A percentile compares a stretch with the other conserved stretches of the same genome.
Conservation (phyloP, 108 stramenopile genomes). For the Skeletonema menzelii region DNA sequence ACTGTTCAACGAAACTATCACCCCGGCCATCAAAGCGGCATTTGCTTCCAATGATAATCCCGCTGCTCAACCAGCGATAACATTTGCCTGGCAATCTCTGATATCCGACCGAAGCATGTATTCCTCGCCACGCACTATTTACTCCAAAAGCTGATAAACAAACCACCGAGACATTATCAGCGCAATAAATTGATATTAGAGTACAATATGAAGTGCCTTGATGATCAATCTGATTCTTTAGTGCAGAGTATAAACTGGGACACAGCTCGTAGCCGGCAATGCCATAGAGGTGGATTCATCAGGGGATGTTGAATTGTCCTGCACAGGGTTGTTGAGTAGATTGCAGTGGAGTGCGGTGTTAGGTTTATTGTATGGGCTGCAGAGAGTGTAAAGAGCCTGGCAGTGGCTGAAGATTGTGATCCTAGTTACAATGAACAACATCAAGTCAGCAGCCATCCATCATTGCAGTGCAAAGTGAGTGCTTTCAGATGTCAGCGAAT, state of each 20-base stretch:
- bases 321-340: conserved; percentile 8
- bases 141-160: conserved; percentile 24
- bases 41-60: background rate
- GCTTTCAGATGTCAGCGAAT: no score
- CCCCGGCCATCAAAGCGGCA: conserved; percentile 18
- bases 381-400: conserved; percentile 15
- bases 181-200: conserved; percentile 33
- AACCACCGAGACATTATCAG: conserved; percentile 13
- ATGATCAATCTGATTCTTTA: conserved; percentile 31
- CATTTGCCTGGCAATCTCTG: conserved; percentile 28
- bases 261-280: conserved; percentile 20
- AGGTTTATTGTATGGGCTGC: conserved; percentile 6
- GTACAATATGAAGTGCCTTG: conserved; percentile 41
- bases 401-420: conserved; percentile 6
- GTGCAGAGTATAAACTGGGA: conserved; percentile 40
- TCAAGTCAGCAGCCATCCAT: background rate
- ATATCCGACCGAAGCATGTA: conserved; percentile 23
- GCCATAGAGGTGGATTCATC: conserved; percentile 11
- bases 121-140: conserved; percentile 28
- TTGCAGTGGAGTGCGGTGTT: conserved; percentile 11
- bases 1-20: conserved; percentile 26
- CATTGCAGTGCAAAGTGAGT: conserved; percentile 27
- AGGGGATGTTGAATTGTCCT: conserved; percentile 33
- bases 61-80: conserved; percentile 2
- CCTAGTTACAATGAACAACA: background rate